Conservation (phyloP, 352 stramenopile genomes). For the Phytopythium vexans region DNA sequence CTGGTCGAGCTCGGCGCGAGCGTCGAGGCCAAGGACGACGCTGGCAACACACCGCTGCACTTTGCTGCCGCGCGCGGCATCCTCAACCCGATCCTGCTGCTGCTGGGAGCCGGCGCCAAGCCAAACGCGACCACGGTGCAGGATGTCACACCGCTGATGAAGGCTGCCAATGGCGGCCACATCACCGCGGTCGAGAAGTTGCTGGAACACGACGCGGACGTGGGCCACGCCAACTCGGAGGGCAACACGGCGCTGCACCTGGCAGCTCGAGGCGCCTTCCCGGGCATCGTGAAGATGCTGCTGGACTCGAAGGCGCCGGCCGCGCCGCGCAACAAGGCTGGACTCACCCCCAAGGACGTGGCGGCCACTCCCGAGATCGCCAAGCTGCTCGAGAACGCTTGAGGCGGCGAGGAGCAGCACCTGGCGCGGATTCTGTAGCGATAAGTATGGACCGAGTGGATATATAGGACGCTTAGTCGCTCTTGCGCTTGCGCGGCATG, state of each 20-base stretch:
- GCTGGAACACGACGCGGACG: conserved; percentile 74
- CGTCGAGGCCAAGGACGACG: conserved; percentile 81
- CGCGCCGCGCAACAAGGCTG: conserved; percentile 65
- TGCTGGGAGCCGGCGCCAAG: conserved; percentile 79
- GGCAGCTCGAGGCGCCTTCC: conserved; percentile 76
- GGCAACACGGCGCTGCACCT: conserved; percentile 86
- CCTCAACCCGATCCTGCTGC: conserved; percentile 75
- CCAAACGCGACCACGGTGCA: conserved; percentile 68
- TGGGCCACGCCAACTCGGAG: conserved; percentile 58
- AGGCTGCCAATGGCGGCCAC: conserved; percentile 80
- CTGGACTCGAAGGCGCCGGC: conserved; percentile 50
- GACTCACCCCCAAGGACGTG: conserved; percentile 75
- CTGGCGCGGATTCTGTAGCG: conserved; percentile 13
- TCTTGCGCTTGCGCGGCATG: conserved; percentile 66
- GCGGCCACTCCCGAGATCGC: conserved; percentile 53
- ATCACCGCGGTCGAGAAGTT: conserved; percentile 83
- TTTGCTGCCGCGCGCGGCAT: conserved; percentile 80
- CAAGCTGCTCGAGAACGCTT: conserved; percentile 48
- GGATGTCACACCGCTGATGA: conserved; percentile 85
- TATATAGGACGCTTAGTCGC: conserved; percentile 12
- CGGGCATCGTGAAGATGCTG: conserved; percentile 62
- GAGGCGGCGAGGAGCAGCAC: conserved; percentile 3
- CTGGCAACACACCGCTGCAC: conserved; percentile 82
- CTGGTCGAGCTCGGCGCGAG: conserved; percentile 77
- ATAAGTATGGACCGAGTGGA: background rate